Evolutionary conservation across 768 basidiomycete species (phyloP).

Genomic region (Tricholoma matsutake): DNA sequence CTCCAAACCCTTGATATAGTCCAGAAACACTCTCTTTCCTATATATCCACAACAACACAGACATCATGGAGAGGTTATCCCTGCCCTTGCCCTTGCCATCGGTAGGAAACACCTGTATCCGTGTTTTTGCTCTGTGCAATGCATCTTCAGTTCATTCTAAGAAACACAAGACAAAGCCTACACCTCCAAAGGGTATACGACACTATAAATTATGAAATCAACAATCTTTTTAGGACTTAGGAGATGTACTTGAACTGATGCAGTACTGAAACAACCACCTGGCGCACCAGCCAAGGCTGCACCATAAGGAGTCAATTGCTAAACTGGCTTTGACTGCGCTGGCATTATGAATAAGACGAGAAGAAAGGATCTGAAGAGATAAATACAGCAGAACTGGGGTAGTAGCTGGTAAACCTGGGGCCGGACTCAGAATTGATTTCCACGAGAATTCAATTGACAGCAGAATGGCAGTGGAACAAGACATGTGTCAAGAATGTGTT

Average conservation of each 20-base stretch:
- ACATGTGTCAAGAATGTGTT: too few relatives aligned
- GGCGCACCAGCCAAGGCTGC: conserved; percentile 91
- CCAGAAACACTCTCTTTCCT: conserved; percentile 79
- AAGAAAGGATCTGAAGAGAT: conserved; percentile 10
- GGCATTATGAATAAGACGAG: conserved; percentile 33
- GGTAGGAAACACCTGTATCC: conserved; percentile 77
- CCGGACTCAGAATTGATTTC: conserved; percentile 4
- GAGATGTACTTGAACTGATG: conserved; percentile 50
- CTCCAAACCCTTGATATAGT: conserved; percentile 88
- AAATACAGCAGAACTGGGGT: conserved; percentile 12
- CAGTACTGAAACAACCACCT: conserved; percentile 90
- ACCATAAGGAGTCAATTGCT: conserved; percentile 80
- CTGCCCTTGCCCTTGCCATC: conserved; percentile 47
- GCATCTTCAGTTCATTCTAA: conserved; percentile 6
- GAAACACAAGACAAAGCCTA: conserved; percentile 37
- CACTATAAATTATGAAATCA: conserved; percentile 39
- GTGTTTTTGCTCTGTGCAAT: conserved; percentile 77
- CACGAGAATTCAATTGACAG: background rate
- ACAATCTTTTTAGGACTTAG: background rate
- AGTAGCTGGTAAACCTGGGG: conserved; percentile 8
- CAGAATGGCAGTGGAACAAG: too few relatives aligned
- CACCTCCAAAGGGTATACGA: conserved; percentile 96
- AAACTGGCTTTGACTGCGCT: conserved; percentile 53
- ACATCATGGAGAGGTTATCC: conserved; percentile 55
- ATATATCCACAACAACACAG: conserved; percentile 67